phyloP scores from a whole-genome alignment of 176 grass and related monocot species.

The Oryza meyeriana region DNA sequence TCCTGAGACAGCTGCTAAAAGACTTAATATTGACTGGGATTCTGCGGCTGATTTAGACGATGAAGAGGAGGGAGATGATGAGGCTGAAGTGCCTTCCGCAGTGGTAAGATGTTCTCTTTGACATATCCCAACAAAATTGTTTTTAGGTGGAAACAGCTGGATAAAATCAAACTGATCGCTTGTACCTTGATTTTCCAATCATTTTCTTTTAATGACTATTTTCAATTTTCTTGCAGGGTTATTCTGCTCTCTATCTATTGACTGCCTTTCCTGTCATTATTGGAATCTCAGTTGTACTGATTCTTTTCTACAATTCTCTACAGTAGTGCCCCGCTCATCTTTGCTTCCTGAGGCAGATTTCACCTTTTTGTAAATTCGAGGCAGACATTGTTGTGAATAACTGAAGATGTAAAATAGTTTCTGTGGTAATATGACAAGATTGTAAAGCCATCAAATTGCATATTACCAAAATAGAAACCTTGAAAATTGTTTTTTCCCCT shows the following conservation, averaged over 20 bases:
- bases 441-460: constrained; percentile 16
- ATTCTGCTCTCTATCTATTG: constrained; percentile 88
- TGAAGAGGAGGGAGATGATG: constrained; percentile 47
- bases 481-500: constrained; percentile 7
- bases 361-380: constrained; percentile 28
- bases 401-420: constrained; percentile 10
- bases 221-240: constrained; percentile 64
- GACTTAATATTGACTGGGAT: constrained; percentile 90
- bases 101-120: constrained; percentile 52
- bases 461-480: neutral
- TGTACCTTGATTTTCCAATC: neutral
- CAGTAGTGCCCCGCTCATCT: constrained; percentile 41
- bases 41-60: constrained; percentile 77
- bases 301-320: constrained; percentile 97
- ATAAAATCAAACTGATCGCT: neutral
- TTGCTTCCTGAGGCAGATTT: constrained; percentile 16
- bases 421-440: neutral
- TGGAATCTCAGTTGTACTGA: constrained; percentile 74
- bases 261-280: constrained; percentile 79
- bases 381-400: neutral
- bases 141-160: neutral
- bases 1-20: constrained; percentile 74
- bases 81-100: constrained; percentile 75
- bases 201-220: neutral
- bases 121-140: neutral